Conservation (phyloP, 2,329 filamentous ascomycete genomes). For the Pseudogymnoascus sp. region DNA sequence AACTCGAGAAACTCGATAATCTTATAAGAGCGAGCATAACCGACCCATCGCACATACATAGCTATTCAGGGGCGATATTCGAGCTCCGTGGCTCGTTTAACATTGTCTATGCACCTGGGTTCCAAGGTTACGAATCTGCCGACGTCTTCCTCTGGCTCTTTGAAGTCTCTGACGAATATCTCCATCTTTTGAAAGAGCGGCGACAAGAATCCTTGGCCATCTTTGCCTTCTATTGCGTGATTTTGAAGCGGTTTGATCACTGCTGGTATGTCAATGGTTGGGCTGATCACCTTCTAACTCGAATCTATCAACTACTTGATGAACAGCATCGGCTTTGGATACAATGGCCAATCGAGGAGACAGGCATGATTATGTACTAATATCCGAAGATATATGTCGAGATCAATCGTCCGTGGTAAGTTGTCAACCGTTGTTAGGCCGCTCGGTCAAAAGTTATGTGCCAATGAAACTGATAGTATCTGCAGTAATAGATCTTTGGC, state of each 20-base stretch:
- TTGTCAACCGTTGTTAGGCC: neutral
- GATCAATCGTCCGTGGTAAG: neutral
- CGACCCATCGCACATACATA: constrained; percentile 18
- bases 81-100: constrained; percentile 30
- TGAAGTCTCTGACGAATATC: constrained; percentile 29
- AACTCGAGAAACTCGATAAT: constrained; percentile 19
- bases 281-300: constrained; percentile 28
- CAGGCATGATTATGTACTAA: constrained; percentile 16
- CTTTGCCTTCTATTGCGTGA: constrained; percentile 31
- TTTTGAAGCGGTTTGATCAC: constrained; percentile 29
- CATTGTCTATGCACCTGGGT: constrained; percentile 17
- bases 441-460: neutral
- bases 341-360: constrained; percentile 27
- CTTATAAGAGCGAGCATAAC: constrained; percentile 18
- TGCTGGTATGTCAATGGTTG: constrained; percentile 35
- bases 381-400: neutral
- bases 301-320: constrained; percentile 30
- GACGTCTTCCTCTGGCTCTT: constrained; percentile 38
- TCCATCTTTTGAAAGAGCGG: constrained; percentile 30
- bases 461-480: neutral
- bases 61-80: constrained; percentile 29
- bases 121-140: constrained; percentile 27
- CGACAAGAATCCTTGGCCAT: constrained; percentile 31
- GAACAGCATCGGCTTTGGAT: constrained; percentile 34
- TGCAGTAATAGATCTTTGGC: neutral